A percentile compares a stretch with the other conserved stretches of the same genome.
These are phyloP conservation scores for Schizonepeta tenuifolia DNA, from an alignment of 257 asterid species.

Conservation along the genomic window DNA sequence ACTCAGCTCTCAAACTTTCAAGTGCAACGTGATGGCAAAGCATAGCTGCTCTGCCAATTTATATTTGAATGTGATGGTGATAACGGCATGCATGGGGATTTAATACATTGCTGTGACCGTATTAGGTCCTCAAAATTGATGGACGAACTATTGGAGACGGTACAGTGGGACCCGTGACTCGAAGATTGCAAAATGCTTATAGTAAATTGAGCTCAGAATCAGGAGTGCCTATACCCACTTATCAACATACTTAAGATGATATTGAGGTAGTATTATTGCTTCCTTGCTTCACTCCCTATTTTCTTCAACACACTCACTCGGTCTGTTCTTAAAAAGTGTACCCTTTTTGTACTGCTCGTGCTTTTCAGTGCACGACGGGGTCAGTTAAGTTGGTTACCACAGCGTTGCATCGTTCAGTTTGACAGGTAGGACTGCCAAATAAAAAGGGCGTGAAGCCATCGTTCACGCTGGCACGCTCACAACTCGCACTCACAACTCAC, in stretches of 20 bases:
- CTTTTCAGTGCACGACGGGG: slow-evolving; percentile 8
- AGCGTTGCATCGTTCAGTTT: neutral
- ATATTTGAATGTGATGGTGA: neutral
- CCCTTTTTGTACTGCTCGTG: neutral
- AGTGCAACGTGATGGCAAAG: neutral
- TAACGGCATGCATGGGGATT: neutral
- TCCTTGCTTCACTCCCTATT: neutral
- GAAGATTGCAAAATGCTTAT: slow-evolving; percentile 66
- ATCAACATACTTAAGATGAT: slow-evolving; percentile 42
- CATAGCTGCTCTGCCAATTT: neutral
- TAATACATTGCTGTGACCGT: neutral
- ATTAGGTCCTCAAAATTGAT: slow-evolving; percentile 73
- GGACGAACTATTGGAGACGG: slow-evolving; percentile 86
- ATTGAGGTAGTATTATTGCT: slow-evolving; percentile 3
- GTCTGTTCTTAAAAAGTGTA: neutral
- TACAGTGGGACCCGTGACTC: slow-evolving; percentile 79
- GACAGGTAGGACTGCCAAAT: neutral
- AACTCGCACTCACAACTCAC: too few relatives aligned
- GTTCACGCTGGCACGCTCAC: neutral
- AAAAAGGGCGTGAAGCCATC: slow-evolving; percentile 11
- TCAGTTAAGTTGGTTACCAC: neutral
- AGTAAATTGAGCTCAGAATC: slow-evolving; percentile 52
- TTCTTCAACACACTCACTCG: neutral
- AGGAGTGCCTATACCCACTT: slow-evolving; percentile 85
- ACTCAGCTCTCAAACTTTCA: neutral